Percentiles rank a stretch among this genome's conserved stretches.
Conservation (phyloP, 2,329 filamentous ascomycete species). For the Aspergillus sp. region DNA sequence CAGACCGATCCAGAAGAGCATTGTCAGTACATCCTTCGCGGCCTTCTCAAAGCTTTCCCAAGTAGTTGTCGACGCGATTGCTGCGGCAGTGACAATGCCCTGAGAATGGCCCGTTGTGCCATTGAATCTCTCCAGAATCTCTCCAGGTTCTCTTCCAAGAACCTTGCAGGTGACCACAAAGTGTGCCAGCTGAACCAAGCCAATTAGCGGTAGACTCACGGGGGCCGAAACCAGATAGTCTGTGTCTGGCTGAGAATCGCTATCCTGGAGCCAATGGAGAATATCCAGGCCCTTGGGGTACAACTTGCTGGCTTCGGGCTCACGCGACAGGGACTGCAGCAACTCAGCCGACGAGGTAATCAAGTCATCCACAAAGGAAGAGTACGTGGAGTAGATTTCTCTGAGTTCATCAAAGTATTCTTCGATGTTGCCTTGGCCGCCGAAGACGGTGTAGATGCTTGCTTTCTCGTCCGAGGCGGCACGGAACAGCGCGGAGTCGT, state of each 20-base stretch:
- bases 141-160: constrained; percentile 83
- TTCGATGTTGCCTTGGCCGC: constrained; percentile 97
- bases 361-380: constrained; percentile 83
- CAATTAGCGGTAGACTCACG: constrained; percentile 94
- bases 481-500: constrained; percentile 89
- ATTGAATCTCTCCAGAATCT: constrained; percentile 77
- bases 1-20: constrained; percentile 98
- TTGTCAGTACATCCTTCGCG: constrained; percentile 76
- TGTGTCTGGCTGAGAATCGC: constrained; percentile 84
- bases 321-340: constrained; percentile 78
- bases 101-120: constrained; percentile 97
- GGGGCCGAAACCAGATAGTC: constrained; percentile 94
- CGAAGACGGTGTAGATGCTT: constrained; percentile 89
- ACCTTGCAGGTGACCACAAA: constrained; percentile 93
- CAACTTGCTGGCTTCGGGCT: constrained; percentile 87
- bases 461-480: constrained; percentile 82
- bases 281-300: constrained; percentile 97
- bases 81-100: constrained; percentile 89
- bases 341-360: constrained; percentile 79
- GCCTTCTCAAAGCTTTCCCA: constrained; percentile 91
- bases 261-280: constrained; percentile 86
- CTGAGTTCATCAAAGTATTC: constrained; percentile 98
- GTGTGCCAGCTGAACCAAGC: constrained; percentile 91
- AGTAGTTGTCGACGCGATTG: constrained; percentile 82
- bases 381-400: constrained; percentile 87